Conservation (phyloP, 1,139 yeast genomes). For the Magnusiomyces clavatus region DNA sequence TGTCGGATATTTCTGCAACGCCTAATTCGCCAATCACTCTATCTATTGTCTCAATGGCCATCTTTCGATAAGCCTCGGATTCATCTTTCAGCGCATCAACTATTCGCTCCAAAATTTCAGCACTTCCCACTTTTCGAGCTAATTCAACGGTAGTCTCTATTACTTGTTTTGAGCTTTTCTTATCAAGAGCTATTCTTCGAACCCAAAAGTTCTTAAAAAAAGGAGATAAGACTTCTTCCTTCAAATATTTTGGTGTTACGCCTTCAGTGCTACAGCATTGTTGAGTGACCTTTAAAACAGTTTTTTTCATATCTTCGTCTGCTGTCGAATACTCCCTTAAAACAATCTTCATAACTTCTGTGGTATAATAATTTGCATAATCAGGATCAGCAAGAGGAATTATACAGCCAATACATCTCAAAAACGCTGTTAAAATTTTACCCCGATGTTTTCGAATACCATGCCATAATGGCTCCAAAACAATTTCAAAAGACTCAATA, state of each 20-base stretch:
- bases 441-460: slow-evolving; percentile 79
- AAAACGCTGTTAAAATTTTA: slow-evolving; percentile 62
- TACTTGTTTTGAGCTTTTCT: slow-evolving; percentile 49
- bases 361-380: slow-evolving; percentile 69
- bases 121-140: slow-evolving; percentile 60
- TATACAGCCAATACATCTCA: slow-evolving; percentile 71
- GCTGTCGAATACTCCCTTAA: slow-evolving; percentile 71
- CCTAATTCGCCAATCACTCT: slow-evolving; percentile 42
- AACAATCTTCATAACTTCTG: slow-evolving; percentile 60
- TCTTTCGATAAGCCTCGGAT: slow-evolving; percentile 66
- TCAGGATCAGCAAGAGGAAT: slow-evolving; percentile 85
- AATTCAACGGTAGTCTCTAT: slow-evolving; percentile 65
- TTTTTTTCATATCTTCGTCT: slow-evolving; percentile 81
- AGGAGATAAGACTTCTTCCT: slow-evolving; percentile 47
- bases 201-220: slow-evolving; percentile 73
- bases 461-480: slow-evolving; percentile 70
- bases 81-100: slow-evolving; percentile 66
- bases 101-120: slow-evolving; percentile 51
- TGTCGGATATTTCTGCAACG: slow-evolving; percentile 45
- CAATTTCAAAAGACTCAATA: slow-evolving; percentile 70
- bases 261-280: slow-evolving; percentile 50
- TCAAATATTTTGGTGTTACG: slow-evolving; percentile 41
- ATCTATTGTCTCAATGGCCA: slow-evolving; percentile 69
- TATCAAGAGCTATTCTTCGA: slow-evolving; percentile 43
- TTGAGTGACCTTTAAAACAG: slow-evolving; percentile 56